Base-by-base conservation (phyloP, 257 asterid genomes). In the Solanum corneliomulleri region DNA sequence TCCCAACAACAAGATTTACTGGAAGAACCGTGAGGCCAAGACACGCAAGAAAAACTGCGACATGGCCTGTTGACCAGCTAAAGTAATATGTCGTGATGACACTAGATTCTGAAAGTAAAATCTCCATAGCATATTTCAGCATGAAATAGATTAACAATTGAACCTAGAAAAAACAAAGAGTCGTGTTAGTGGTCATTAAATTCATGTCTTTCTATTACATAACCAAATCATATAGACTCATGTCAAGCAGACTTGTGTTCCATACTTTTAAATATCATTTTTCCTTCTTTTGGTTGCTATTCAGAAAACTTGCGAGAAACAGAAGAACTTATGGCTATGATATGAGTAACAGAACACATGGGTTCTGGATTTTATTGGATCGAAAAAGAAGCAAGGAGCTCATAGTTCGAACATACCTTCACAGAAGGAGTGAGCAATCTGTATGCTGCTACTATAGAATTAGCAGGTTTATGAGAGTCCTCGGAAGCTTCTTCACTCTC, bases 101-200 rank as follows among this genome's bases (percentile, higher is more conserved):
- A 88, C 99, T 97, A 33, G 99, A 97, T 91, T 97, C 99, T 49
- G 99, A 95, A 49, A 97, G 99, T 81, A 97, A 90, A 86, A 97
- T 91, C 93, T 95, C 99, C 99, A 95, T 96, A 13, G 96, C 99
- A 69, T 97, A 97, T 89, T 97, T 97, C 88, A 97, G 95, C 99
- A 97, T 97, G 89, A 97, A 97, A 93, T 97, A 97, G 74, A 96
- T 97, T 93, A 97, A 88, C 92, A 97, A 88, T 88, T 95, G 99
- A 91, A 97, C 99, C 99, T 95, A 98, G 89, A 92, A 86, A 85
- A 62, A 29, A 25, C 69, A 49, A 47, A 49, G 60, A 42, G 35
- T 76, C 8, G 23, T 7, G 23, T n/a, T 6, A 76, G 83, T 42
- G 37, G 23, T n/a, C 29, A n/a, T n/a, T 7, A 42, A 41, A 42